phyloP scores from a whole-genome alignment of 345 rosid genomes.

The Populus nigra region DNA sequence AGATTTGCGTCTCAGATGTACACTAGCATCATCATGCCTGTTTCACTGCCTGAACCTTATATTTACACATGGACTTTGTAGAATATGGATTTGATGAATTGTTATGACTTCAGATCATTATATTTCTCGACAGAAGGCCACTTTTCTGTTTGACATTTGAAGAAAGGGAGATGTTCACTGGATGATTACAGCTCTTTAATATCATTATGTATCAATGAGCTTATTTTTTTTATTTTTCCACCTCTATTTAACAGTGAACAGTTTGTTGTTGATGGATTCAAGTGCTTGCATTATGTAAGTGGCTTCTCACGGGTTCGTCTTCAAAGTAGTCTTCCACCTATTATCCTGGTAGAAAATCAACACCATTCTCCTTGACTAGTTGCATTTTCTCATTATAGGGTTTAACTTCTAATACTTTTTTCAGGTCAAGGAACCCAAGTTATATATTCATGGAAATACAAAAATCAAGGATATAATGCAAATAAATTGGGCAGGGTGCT shows the following conservation, averaged over 20 bases:
- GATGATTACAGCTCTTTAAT: not conserved
- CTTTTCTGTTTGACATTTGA: not conserved
- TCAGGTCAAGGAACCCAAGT: constrained; percentile 74
- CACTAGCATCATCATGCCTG: not conserved
- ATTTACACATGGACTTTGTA: too few species aligned
- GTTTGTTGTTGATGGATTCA: constrained; percentile 55
- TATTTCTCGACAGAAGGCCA: not conserved
- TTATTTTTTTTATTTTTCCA: not conserved
- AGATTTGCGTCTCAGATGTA: not conserved
- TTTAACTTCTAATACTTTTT: not conserved
- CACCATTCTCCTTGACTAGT: not conserved
- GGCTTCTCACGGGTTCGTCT: constrained; percentile 63
- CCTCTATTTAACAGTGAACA: constrained; percentile 58
- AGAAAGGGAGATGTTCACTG: not conserved
- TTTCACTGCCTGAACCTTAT: not conserved
- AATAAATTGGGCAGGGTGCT: constrained; percentile 66
- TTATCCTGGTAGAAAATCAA: constrained; percentile 47
- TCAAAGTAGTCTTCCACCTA: constrained; percentile 56
- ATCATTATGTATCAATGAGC: not conserved
- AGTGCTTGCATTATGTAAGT: constrained; percentile 56
- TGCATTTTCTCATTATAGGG: not conserved
- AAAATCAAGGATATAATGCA: constrained; percentile 32
- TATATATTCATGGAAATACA: constrained; percentile 57
- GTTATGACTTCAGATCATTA: not conserved
- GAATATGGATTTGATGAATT: not conserved